phyloP scores from a whole-genome alignment of 2,329 filamentous ascomycete species.

The Canariomyces notabilis region DNA sequence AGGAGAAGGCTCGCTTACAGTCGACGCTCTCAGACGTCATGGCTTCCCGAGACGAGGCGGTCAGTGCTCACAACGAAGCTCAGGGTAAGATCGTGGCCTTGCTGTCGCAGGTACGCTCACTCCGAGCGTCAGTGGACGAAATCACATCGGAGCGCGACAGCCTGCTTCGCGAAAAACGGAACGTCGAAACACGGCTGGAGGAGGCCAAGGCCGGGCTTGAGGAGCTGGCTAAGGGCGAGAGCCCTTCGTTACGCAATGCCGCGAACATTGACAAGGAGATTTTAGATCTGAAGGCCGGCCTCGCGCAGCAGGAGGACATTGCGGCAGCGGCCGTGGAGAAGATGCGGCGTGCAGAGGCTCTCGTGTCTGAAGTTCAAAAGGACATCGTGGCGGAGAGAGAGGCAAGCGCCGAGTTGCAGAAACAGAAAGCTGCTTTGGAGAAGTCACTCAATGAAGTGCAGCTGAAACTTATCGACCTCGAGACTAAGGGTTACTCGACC shows the following conservation, averaged over 20 bases:
- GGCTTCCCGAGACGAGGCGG: slow-evolving; percentile 88
- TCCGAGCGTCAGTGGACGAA: slow-evolving; percentile 82
- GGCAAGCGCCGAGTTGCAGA: slow-evolving; percentile 72
- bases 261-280: slow-evolving; percentile 85
- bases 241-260: slow-evolving; percentile 81
- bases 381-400: slow-evolving; percentile 86
- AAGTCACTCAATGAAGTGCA: slow-evolving; percentile 89
- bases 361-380: slow-evolving; percentile 85
- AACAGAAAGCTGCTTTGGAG: slow-evolving; percentile 84
- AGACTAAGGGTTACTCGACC: slow-evolving; percentile 94
- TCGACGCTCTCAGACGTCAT: slow-evolving; percentile 83
- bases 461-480: slow-evolving; percentile 82
- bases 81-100: slow-evolving; percentile 89
- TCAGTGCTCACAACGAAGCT: slow-evolving; percentile 88
- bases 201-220: slow-evolving; percentile 87
- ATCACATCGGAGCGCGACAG: slow-evolving; percentile 78
- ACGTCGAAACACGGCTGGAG: slow-evolving; percentile 74
- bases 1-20: slow-evolving; percentile 91
- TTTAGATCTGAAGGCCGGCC: slow-evolving; percentile 77
- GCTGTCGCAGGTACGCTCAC: slow-evolving; percentile 78
- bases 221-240: slow-evolving; percentile 79
- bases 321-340: slow-evolving; percentile 89
- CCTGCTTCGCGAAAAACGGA: slow-evolving; percentile 82
- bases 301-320: slow-evolving; percentile 92
- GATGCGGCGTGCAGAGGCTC: slow-evolving; percentile 88